These are phyloP conservation scores for Acacia melanoxylon DNA, from an alignment of 306 rosid species.

Conservation along the genomic window DNA sequence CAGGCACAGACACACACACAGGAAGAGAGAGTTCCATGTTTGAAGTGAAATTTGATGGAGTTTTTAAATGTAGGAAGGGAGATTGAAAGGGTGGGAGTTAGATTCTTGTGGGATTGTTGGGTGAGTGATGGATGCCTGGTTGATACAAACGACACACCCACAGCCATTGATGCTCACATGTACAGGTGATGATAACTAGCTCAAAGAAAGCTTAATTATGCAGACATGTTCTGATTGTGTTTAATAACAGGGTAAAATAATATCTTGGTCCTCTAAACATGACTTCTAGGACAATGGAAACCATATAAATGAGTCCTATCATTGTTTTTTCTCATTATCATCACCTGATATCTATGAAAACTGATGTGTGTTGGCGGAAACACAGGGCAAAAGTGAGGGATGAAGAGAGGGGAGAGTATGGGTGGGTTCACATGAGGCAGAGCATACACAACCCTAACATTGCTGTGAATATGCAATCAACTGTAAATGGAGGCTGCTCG, in stretches of 20 bases:
- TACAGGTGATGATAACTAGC: constrained; percentile 55
- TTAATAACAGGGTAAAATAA: neutral
- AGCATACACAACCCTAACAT: constrained; percentile 92
- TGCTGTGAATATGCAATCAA: constrained; percentile 82
- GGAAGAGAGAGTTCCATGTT: neutral
- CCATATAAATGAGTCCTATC: neutral
- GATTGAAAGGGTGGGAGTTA: constrained; percentile 78
- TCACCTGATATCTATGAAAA: neutral
- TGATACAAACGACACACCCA: constrained; percentile 60
- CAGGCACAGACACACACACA: neutral
- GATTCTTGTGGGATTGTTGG: constrained; percentile 96
- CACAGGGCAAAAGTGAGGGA: constrained; percentile 74
- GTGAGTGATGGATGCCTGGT: constrained; percentile 90
- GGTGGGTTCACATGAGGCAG: constrained; percentile 85
- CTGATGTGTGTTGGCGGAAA: constrained; percentile 5
- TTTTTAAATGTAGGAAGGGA: constrained; percentile 56
- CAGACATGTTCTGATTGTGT: neutral
- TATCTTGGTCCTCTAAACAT: neutral
- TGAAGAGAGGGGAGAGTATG: constrained; percentile 59
- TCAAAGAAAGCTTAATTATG: neutral
- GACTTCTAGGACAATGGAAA: neutral
- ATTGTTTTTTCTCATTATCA: no score
- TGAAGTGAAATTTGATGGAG: neutral
- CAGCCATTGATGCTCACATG: constrained; percentile 83
- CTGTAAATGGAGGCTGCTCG: constrained; percentile 64